Evolutionary conservation across 441 rosid genomes (phyloP), one percentile per base, ranked within the genome.

Genomic region (Populus tomentosa): DNA sequence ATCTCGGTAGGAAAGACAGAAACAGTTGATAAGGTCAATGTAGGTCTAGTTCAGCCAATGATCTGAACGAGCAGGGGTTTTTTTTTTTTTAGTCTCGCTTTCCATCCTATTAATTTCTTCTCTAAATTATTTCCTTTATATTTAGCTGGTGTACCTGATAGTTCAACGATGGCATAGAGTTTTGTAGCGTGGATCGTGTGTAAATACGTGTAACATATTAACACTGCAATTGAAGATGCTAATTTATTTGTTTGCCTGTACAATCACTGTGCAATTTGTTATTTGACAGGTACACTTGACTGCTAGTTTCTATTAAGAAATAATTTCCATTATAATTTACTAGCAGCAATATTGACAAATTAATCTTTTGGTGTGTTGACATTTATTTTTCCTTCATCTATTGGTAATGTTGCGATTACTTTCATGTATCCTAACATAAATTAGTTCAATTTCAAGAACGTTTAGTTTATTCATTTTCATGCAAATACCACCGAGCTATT

Each of bases 121-220:
- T 50, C 63, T 64, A 66, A 80, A 70, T 73, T 64, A 68, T 68
- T 68, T 1, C 71, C 20, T 68, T 16, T 62, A 28, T 65, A 69
- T 75, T 73, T 77, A 79, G 84, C 68, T 75, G 24, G 69, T 81
- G 80, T 85, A 85, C 70, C 80, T 82, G 87, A 83, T 82, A 86
- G 88, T 62, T 78, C 72, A 80, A 77, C 75, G 46, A 78, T 20
- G 70, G 78, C 77, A 40, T 72, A 46, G 77, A 66, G 79, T 59
- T 67, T 70, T 78, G 83, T 85, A 70, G 71, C 84, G 64, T 18
- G 78, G 83, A 78, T 73, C 33, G 62, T 77, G 76, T 82, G 83
- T 86, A 80, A 80, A 82, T 77, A 82, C 80, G 20, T 80, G 79
- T 78, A 86, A 62, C 76, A 80, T 80, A 82, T 36, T 72, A 62